Evolutionary conservation across 1,284 basidiomycete genomes (phyloP).

Genomic region (Sporisorium reilianum): DNA sequence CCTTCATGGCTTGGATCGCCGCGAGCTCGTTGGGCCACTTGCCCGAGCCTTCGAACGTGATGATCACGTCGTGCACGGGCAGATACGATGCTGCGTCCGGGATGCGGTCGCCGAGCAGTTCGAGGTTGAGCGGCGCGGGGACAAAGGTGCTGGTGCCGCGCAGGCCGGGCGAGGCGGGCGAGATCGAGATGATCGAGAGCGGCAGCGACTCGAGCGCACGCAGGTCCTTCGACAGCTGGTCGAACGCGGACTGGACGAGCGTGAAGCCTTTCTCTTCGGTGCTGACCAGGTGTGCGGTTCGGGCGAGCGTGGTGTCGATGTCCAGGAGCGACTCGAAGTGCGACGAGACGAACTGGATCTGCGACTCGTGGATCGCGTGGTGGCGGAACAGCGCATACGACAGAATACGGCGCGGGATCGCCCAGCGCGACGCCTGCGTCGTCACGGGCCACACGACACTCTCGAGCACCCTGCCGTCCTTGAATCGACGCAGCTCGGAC

Average conservation of each 20-base stretch:
- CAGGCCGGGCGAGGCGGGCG: conserved; percentile 76
- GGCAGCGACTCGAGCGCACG: conserved; percentile 82
- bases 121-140: conserved; percentile 73
- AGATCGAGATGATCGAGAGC: conserved; percentile 80
- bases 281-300: conserved; percentile 67
- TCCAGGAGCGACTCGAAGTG: conserved; percentile 77
- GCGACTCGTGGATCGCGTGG: conserved; percentile 75
- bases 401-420: conserved; percentile 82
- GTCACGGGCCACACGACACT: conserved; percentile 86
- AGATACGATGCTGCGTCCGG: conserved; percentile 66
- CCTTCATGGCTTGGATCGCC: conserved; percentile 93
- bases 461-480: conserved; percentile 91
- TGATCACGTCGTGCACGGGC: conserved; percentile 73
- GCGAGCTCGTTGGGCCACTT: conserved; percentile 94
- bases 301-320: conserved; percentile 56
- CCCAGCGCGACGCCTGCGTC: conserved; percentile 72
- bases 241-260: conserved; percentile 82
- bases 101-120: conserved; percentile 60
- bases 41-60: conserved; percentile 78
- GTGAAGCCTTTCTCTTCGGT: conserved; percentile 75
- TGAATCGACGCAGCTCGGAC: conserved; percentile 94
- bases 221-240: conserved; percentile 80
- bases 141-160: conserved; percentile 86
- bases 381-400: conserved; percentile 81
- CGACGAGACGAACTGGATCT: conserved; percentile 73